Base-by-base conservation (phyloP, 139 green algal genomes). In the Coelastrella sp. region DNA sequence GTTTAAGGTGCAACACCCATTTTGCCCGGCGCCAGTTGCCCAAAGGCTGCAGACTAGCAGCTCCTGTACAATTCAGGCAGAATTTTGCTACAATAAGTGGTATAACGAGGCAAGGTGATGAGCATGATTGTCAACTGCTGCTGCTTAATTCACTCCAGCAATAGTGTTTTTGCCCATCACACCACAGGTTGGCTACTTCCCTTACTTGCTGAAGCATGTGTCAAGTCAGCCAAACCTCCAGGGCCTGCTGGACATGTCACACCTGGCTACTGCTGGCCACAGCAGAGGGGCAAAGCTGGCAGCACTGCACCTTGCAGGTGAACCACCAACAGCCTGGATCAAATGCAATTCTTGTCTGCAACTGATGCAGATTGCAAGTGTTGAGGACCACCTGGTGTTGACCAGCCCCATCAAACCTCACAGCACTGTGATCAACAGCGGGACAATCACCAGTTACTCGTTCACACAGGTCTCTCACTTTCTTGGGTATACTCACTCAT, bases 231-330 rank as follows among this genome's bases (percentile, higher is more conserved):
- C 63, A 12, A 24, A 9, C 59, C 22, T 57, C 9, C 19, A 22
- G 24, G 65, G 59, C 25, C 27, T 58, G 9, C 87, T 90, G 27
- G 76, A 90, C 61, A 8, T 80, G 0, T 19, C 27, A 6, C 88
- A 25, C 81, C 27, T 89, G 57, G 80, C 24, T 57, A 82, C 81
- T 24, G 88, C 88, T 19, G 95, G 95, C 0, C 95, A 97, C 87
- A 96, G 93, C 92, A 87, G 95, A 10, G 95, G 95, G 19, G 95
- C 82, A 70, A 96, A 97, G 90, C 86, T 97, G 24, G 95, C 95
- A 9, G 88, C 91, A 5, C 84, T 97, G 10, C 78, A 93, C 0
- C 93, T 95, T 7, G 90, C 90, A 74, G 86, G 85, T 86, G 59
- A 58, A 57, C 14, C 7, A 72, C 63, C 35, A 49, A 49, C 35